Conservation (phyloP, 768 basidiomycete species). For the Xerocomus potaroensis region DNA sequence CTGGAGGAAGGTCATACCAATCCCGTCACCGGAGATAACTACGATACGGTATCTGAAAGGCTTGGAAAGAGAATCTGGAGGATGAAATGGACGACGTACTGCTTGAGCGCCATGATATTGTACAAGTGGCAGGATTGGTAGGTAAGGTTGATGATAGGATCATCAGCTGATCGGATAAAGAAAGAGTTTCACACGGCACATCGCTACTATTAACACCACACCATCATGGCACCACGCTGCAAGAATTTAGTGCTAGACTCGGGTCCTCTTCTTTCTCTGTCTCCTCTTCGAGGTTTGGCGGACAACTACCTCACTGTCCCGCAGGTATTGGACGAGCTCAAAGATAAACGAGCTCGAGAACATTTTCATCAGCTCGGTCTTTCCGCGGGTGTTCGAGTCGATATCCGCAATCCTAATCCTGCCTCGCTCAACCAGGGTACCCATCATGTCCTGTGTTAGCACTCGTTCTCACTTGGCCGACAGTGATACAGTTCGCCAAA, state of each 20-base stretch:
- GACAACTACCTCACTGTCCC: conserved; percentile 84
- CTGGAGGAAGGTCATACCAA: conserved; percentile 51
- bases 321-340: conserved; percentile 84
- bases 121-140: no score
- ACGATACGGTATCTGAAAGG: conserved; percentile 73
- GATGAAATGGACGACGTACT: conserved; percentile 32
- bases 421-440: conserved; percentile 61
- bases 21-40: conserved; percentile 94
- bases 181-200: conserved; percentile 10
- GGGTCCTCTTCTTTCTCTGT: conserved; percentile 84
- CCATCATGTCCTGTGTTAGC: conserved; percentile 14
- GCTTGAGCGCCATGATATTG: conserved; percentile 40
- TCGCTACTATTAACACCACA: neutral
- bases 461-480: conserved; percentile 12
- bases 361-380: conserved; percentile 79
- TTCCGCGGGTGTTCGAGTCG: conserved; percentile 69
- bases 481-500: conserved; percentile 89
- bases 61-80: conserved; percentile 6
- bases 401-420: conserved; percentile 66
- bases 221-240: conserved; percentile 45
- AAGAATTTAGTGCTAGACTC: conserved; percentile 89
- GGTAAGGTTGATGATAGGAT: no score
- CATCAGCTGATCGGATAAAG: conserved; percentile 3
- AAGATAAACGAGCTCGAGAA: conserved; percentile 82
- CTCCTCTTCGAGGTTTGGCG: conserved; percentile 86